Evolutionary conservation across 805 yeast genomes (phyloP).

Genomic region (Monosporozyma aerobia): DNA sequence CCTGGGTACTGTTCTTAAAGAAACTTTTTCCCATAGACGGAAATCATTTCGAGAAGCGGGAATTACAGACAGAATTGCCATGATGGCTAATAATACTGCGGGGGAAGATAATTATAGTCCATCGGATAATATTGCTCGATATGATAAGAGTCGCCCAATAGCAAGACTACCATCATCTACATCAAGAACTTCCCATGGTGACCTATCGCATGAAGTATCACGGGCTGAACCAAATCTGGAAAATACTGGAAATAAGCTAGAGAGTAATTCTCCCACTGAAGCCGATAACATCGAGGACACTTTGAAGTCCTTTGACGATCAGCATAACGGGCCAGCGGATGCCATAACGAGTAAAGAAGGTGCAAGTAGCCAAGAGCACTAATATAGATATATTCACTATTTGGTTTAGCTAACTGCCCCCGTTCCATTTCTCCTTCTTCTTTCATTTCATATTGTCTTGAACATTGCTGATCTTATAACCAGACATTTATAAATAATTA

Average conservation of each 20-base stretch:
- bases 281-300: neutral
- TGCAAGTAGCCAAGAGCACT: neutral
- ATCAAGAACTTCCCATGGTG: neutral
- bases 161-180: neutral
- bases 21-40: neutral
- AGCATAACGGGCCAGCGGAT: neutral
- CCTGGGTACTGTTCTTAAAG: neutral
- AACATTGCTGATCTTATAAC: neutral
- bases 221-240: neutral
- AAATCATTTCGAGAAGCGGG: constrained; percentile 28
- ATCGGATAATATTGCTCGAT: neutral
- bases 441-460: neutral
- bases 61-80: constrained; percentile 35
- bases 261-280: neutral
- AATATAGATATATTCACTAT: too few species aligned
- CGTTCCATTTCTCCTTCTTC: neutral
- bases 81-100: constrained; percentile 37
- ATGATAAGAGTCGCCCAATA: neutral
- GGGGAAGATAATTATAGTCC: constrained; percentile 32
- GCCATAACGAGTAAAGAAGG: neutral
- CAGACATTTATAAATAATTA: neutral
- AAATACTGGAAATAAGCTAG: neutral
- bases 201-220: neutral
- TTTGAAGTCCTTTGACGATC: neutral
- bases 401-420: too few species aligned